Percentiles rank a stretch among this genome's conserved stretches.
Evolutionary conservation across 192 early-diverging fungal genomes (phyloP).

Genomic region (Phlyctochytrium bullatum): DNA sequence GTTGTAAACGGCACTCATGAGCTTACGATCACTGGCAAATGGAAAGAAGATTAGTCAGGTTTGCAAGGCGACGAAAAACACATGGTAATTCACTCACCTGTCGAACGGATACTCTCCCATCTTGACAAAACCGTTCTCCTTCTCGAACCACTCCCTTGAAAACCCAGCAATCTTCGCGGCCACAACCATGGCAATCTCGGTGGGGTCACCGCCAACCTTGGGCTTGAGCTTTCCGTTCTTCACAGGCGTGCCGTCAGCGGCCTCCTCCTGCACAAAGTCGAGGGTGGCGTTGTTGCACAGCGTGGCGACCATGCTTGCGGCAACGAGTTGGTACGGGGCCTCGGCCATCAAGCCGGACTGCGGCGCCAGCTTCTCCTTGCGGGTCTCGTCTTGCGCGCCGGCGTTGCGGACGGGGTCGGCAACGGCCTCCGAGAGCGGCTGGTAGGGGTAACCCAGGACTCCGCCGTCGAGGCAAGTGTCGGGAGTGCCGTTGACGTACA

Average conservation of each 20-base stretch:
- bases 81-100: constrained; percentile 24
- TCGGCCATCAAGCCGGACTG: not conserved
- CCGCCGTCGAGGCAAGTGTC: constrained; percentile 28
- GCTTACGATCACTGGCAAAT: constrained; percentile 76
- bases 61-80: not conserved
- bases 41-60: constrained; percentile 3
- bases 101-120: constrained; percentile 87
- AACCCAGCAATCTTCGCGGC: constrained; percentile 83
- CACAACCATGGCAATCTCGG: constrained; percentile 89
- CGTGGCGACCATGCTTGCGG: constrained; percentile 68
- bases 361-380: not conserved
- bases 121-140: constrained; percentile 59
- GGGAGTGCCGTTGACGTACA: constrained; percentile 51
- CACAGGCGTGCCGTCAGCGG: constrained; percentile 63
- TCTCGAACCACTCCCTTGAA: constrained; percentile 56
- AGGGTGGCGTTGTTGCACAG: constrained; percentile 88
- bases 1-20: constrained; percentile 85
- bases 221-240: not conserved
- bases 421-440: constrained; percentile 10
- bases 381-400: not conserved
- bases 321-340: constrained; percentile 49
- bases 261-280: constrained; percentile 47
- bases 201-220: constrained; percentile 74
- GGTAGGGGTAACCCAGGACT: constrained; percentile 24
- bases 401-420: constrained; percentile 1